A percentile compares a stretch with the other conserved stretches of the same genome.
Evolutionary conservation across 169 alveolate genomes (phyloP).

Genomic region (Eimeria zaria): DNA sequence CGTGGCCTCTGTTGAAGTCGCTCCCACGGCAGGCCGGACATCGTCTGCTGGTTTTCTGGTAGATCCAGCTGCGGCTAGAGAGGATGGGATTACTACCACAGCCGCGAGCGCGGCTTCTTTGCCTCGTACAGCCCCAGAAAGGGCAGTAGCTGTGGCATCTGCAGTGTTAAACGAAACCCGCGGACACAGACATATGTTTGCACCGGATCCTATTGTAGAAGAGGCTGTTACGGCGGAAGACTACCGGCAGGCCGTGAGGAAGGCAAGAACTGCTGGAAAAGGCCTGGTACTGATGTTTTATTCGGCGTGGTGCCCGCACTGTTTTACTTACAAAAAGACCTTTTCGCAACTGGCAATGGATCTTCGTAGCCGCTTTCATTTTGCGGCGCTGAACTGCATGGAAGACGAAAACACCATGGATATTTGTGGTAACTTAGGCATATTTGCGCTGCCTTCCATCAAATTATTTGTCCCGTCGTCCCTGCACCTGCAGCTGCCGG

Average conservation of each 20-base stretch:
- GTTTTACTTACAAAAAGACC: slow-evolving; percentile 35
- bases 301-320: slow-evolving; percentile 73
- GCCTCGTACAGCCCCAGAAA: not conserved
- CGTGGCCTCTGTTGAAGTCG: not conserved
- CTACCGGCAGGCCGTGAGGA: not conserved
- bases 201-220: slow-evolving; percentile 13
- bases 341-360: slow-evolving; percentile 41
- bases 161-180: not conserved
- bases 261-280: not conserved
- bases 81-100: not conserved
- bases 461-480: slow-evolving; percentile 54
- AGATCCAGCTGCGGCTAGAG: not conserved
- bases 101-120: not conserved
- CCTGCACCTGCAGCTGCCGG: slow-evolving; percentile 31
- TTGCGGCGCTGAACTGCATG: slow-evolving; percentile 59
- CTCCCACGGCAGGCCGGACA: not conserved
- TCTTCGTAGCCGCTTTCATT: not conserved
- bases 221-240: slow-evolving; percentile 10
- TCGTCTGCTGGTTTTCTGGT: slow-evolving; percentile 3
- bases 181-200: slow-evolving; percentile 55
- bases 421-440: slow-evolving; percentile 25
- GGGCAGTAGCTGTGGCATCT: not conserved
- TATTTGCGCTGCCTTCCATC: slow-evolving; percentile 57
- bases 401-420: not conserved
- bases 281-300: slow-evolving; percentile 35